phyloP scores from a whole-genome alignment of 345 rosid species.

The Melaleuca quinquenervia region DNA sequence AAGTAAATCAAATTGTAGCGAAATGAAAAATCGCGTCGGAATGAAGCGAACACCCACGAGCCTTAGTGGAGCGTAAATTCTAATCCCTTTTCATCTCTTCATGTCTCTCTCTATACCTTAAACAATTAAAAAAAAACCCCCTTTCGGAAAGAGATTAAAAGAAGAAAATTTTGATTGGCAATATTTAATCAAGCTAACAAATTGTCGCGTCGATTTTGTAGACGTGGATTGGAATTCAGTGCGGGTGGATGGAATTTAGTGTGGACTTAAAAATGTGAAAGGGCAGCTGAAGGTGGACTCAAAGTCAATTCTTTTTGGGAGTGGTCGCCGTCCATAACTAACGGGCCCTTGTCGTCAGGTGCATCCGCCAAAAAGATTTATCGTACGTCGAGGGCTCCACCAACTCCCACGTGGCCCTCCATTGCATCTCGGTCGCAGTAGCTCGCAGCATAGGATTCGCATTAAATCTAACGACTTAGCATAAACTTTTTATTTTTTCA shows the following conservation, averaged over 20 bases:
- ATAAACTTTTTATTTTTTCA: no score
- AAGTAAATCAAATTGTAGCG: background rate
- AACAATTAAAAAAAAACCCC: background rate
- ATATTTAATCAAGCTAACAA: background rate
- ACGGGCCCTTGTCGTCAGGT: fast-evolving
- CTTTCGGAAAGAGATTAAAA: background rate
- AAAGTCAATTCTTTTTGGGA: background rate
- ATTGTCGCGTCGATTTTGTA: background rate
- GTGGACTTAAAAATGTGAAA: background rate
- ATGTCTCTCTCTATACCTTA: no score
- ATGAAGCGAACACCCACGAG: background rate
- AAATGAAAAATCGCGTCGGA: background rate
- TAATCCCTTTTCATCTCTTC: no score
- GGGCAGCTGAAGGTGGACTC: background rate
- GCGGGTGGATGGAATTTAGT: fast-evolving
- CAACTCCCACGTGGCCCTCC: background rate
- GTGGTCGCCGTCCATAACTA: background rate
- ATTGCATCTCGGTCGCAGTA: no score
- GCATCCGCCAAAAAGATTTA: background rate
- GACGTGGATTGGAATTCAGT: background rate
- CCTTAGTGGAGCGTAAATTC: no score
- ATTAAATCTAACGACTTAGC: no score
- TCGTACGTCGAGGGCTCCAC: background rate
- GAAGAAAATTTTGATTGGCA: background rate
- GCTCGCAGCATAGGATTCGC: no score